Evolutionary conservation across 352 stramenopile genomes (phyloP), one percentile per base, ranked within the genome.

Genomic region (Phytophthora pini): DNA sequence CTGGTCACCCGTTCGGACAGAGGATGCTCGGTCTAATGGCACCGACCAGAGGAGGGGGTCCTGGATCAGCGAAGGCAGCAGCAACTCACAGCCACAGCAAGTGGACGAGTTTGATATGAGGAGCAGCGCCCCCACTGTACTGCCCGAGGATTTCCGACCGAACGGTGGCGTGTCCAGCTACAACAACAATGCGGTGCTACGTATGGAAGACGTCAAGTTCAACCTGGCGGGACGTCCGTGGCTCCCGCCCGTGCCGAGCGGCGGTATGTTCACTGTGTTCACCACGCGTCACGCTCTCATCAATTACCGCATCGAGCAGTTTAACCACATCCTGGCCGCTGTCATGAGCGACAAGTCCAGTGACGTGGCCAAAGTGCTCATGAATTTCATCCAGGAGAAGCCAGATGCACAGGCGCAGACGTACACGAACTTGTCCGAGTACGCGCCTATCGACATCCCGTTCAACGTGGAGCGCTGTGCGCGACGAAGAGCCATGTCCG

Each of bases 361-460:
- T 13, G 65, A 77, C 6, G 85, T 93, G 52, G 78, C 81, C 17
- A 77, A 67, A n/a, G 50, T 85, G 61, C 74, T 93, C 34, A 87
- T 82, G 74, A 83, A 82, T 45, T 92, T 93, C 47, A 90, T 93
- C 52, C 82, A 93, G 58, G 82, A 93, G 61, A 89, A 89, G 26
- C 85, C 85, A 0, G 84, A 78, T 38, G 71, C 70, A 1, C 79
- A 81, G 45, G 59, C 67, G n/a, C 75, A 75, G 45, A 76, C 72
- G 45, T 93, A 93, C 70, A 88, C 86, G 53, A 87, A 71, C 39
- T 70, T 93, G 43, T 82, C 81, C 20, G 83, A 93, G 50, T 93
- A 93, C 63, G 82, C 82, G 10, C 72, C 82, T 8, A 79, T 90
- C 38, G 80, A 90, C 22, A 87, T 93, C 63, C 80, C 82, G 10